A percentile compares a stretch with the other conserved stretches of the same genome.
Conservation (phyloP, 2,329 filamentous ascomycete genomes). For the Verticillium zaregamsianum region DNA sequence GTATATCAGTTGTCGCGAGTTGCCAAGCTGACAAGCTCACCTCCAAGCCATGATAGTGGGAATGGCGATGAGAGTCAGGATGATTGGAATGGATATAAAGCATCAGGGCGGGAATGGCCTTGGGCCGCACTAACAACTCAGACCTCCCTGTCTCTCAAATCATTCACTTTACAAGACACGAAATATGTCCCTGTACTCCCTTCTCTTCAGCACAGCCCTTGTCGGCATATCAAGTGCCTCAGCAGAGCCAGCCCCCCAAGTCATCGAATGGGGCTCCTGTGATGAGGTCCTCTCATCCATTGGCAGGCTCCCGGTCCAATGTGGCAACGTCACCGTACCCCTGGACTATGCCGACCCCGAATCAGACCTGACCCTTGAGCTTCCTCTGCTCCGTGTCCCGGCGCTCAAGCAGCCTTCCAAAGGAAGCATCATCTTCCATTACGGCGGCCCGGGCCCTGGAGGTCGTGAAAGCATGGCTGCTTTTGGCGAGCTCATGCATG, state of each 20-base stretch:
- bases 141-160: too few relatives aligned
- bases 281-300: constrained; percentile 1
- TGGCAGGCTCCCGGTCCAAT: constrained; percentile 20
- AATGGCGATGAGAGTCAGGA: too few relatives aligned
- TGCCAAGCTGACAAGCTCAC: too few relatives aligned
- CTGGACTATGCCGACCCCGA: constrained; percentile 31
- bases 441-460: constrained; percentile 18
- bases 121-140: too few relatives aligned
- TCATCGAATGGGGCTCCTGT: background rate
- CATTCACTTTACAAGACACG: too few relatives aligned
- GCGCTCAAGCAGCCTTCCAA: constrained; percentile 14
- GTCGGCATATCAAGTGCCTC: background rate
- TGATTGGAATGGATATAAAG: too few relatives aligned
- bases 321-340: constrained; percentile 31
- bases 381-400: constrained; percentile 6
- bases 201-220: background rate
- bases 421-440: constrained; percentile 26
- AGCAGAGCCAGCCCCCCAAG: background rate
- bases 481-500: background rate
- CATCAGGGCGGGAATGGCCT: too few relatives aligned
- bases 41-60: too few relatives aligned
- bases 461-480: constrained; percentile 6
- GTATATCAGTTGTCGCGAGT: too few relatives aligned
- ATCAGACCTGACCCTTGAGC: constrained; percentile 14
- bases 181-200: background rate